phyloP scores from a whole-genome alignment of 257 asterid species.

The Jaltomata sinuosa region DNA sequence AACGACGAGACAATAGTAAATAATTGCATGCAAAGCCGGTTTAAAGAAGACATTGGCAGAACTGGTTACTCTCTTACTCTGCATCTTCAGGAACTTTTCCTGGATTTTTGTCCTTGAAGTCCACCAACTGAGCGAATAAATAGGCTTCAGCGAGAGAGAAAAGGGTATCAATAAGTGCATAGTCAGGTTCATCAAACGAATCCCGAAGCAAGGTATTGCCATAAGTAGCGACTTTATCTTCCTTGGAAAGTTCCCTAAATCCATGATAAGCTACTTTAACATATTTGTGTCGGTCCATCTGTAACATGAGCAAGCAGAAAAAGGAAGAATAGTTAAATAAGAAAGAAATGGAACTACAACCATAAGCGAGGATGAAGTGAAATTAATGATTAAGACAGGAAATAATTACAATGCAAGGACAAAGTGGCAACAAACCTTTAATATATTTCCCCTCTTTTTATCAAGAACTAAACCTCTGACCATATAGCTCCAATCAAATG shows the following conservation, averaged over 20 bases:
- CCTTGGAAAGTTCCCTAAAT: slow-evolving; percentile 76
- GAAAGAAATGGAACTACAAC: not conserved
- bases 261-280: slow-evolving; percentile 99
- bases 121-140: slow-evolving; percentile 93
- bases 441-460: slow-evolving; percentile 84
- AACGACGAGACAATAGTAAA: not conserved
- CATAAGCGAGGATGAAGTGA: not conserved
- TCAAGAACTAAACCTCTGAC: slow-evolving; percentile 98
- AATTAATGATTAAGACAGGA: not conserved
- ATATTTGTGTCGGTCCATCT: slow-evolving; percentile 98
- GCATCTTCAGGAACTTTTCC: slow-evolving; percentile 52
- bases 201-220: slow-evolving; percentile 76
- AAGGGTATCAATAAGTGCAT: slow-evolving; percentile 90
- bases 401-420: not conserved
- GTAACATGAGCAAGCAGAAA: slow-evolving; percentile 7
- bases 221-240: slow-evolving; percentile 82
- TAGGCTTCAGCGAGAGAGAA: slow-evolving; percentile 96
- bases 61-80: slow-evolving; percentile 56
- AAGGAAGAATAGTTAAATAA: not conserved
- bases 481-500: slow-evolving; percentile 93
- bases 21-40: not conserved
- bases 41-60: not conserved
- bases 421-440: slow-evolving; percentile 57
- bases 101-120: slow-evolving; percentile 83
- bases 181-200: slow-evolving; percentile 90